Evolutionary conservation across 2,329 filamentous ascomycete genomes (phyloP).

Genomic region (Stachybotrys echinatus): DNA sequence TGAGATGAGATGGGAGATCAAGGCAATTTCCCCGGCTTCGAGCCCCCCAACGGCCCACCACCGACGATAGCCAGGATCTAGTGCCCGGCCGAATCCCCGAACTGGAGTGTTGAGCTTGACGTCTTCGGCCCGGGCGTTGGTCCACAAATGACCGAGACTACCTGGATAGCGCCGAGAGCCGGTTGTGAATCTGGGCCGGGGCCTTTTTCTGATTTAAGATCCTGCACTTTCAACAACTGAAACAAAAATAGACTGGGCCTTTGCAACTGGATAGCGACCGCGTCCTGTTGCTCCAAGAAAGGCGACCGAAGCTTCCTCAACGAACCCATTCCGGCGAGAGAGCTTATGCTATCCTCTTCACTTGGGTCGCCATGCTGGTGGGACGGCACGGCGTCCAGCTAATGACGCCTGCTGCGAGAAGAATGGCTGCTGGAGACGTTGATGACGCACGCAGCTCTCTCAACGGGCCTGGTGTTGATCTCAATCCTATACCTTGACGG

Average conservation of each 20-base stretch:
- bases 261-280: no score
- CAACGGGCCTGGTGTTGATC: background rate
- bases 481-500: background rate
- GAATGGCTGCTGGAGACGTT: background rate
- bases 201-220: background rate
- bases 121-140: background rate
- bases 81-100: background rate
- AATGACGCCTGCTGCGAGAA: no score
- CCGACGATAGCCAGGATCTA: background rate
- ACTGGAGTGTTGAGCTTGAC: background rate
- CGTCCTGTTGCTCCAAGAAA: no score
- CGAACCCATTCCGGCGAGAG: background rate
- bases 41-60: no score
- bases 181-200: background rate
- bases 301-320: background rate
- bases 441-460: background rate
- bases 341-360: background rate
- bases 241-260: background rate
- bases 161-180: slow-evolving; percentile 6
- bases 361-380: background rate
- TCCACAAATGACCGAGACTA: background rate
- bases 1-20: no score
- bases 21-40: no score
- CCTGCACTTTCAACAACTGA: background rate
- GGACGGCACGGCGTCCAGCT: no score